These are phyloP conservation scores for Suillus occidentalis DNA, from an alignment of 768 basidiomycete species.

Conservation along the genomic window DNA sequence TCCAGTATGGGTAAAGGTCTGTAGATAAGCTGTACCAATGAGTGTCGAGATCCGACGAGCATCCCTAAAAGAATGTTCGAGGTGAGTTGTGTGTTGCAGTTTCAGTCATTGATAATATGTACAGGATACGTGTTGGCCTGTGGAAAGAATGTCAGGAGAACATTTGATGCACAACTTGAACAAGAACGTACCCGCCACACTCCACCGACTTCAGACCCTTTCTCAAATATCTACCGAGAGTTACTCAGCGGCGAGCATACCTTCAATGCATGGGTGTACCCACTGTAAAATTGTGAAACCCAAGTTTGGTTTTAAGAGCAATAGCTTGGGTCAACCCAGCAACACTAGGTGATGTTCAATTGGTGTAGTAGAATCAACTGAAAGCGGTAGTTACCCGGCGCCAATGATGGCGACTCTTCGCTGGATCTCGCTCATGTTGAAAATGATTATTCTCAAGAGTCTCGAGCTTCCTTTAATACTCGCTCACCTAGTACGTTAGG, in stretches of 20 bases:
- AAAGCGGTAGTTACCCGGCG: conserved; percentile 17
- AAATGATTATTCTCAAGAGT: not conserved
- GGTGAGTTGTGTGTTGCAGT: not conserved
- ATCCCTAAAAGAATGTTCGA: not conserved
- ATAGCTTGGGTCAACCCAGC: not conserved
- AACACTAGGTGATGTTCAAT: not conserved
- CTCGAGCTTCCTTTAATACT: not conserved
- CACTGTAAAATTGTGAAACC: conserved; percentile 21
- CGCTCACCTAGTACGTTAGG: not conserved
- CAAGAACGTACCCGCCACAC: conserved; percentile 48
- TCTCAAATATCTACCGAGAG: conserved; percentile 48
- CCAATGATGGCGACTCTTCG: conserved; percentile 24
- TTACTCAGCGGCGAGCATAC: not conserved
- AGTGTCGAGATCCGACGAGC: not conserved
- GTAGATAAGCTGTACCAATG: not conserved
- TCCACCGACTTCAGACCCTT: conserved; percentile 45
- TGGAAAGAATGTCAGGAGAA: not conserved
- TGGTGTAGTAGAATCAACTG: not conserved
- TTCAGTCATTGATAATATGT: not conserved
- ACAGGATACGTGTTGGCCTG: conserved; percentile 32
- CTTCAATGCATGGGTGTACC: conserved; percentile 8
- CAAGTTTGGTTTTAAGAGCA: not conserved
- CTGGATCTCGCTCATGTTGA: not conserved
- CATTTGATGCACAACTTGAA: not conserved
- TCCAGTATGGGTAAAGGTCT: not conserved